phyloP scores from a whole-genome alignment of 2,329 filamentous ascomycete species.

The Aspergillus udagawae region DNA sequence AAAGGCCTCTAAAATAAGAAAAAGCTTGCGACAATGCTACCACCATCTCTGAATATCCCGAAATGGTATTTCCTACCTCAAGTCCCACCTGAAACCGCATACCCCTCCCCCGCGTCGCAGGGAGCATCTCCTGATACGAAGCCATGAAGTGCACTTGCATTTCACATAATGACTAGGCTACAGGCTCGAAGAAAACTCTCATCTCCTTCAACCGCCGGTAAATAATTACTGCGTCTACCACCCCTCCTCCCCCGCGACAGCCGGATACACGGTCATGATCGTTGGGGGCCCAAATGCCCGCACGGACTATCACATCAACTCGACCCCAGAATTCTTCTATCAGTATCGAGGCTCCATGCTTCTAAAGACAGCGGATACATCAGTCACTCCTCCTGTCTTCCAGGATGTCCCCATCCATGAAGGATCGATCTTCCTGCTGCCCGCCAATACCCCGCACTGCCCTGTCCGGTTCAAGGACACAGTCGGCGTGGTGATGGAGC shows the following conservation, averaged over 20 bases:
- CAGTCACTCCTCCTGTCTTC: constrained; percentile 55
- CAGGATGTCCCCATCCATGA: constrained; percentile 85
- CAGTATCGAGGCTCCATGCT: constrained; percentile 92
- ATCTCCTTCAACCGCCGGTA: constrained; percentile 87
- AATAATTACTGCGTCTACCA: constrained; percentile 99
- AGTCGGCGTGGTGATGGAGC: constrained; percentile 90
- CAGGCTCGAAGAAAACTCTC: constrained; percentile 87
- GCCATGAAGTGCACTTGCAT: not conserved
- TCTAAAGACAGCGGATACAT: constrained; percentile 77
- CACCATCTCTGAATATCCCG: constrained; percentile 42
- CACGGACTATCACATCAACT: constrained; percentile 98
- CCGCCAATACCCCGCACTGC: constrained; percentile 93
- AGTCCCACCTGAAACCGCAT: not conserved
- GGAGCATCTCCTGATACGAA: constrained; percentile 3
- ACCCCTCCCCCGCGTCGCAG: constrained; percentile 14
- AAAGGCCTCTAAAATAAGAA: not conserved
- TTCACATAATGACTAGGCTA: not conserved
- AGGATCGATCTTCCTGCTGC: constrained; percentile 89
- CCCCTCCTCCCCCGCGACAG: constrained; percentile 61
- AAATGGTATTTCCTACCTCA: constrained; percentile 36
- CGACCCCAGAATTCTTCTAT: constrained; percentile 96
- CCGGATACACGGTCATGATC: constrained; percentile 87
- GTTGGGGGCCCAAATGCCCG: constrained; percentile 94
- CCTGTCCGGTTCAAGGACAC: constrained; percentile 90
- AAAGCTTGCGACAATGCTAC: constrained; percentile 24